phyloP scores from a whole-genome alignment of 1,284 basidiomycete species.

The Abortiporus biennis region DNA sequence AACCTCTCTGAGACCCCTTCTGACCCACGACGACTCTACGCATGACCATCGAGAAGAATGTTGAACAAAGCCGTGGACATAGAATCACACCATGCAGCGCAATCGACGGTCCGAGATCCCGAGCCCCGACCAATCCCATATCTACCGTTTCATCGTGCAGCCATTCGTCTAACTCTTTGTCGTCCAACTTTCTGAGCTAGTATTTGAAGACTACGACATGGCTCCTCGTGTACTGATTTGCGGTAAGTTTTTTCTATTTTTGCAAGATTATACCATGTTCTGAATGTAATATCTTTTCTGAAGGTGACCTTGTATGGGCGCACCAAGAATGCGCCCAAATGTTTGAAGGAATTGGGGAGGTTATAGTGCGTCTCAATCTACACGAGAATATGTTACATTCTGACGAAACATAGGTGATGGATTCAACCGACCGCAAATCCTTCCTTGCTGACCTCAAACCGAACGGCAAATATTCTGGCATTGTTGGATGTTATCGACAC shows the following conservation, averaged over 20 bases:
- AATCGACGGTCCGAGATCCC: too few relatives aligned
- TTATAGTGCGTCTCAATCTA: slow-evolving; percentile 53
- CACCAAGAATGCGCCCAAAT: slow-evolving; percentile 66
- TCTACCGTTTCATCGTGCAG: too few relatives aligned
- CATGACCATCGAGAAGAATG: too few relatives aligned
- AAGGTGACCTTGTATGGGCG: slow-evolving; percentile 76
- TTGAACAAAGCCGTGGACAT: too few relatives aligned
- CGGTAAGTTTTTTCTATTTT: slow-evolving; percentile 12
- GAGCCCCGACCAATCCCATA: too few relatives aligned
- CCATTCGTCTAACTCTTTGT: too few relatives aligned
- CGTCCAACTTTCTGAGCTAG: too few relatives aligned
- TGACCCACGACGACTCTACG: too few relatives aligned
- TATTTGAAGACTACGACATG: too few relatives aligned
- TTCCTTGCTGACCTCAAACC: slow-evolving; percentile 63
- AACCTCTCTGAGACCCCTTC: too few relatives aligned
- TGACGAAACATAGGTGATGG: slow-evolving; percentile 31
- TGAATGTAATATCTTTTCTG: neutral
- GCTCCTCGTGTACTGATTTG: slow-evolving; percentile 19
- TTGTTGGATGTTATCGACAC: slow-evolving; percentile 78
- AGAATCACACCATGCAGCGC: too few relatives aligned
- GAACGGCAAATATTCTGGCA: slow-evolving; percentile 69
- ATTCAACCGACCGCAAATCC: slow-evolving; percentile 57
- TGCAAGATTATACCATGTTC: too few relatives aligned
- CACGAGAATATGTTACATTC: neutral
- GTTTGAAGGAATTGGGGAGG: slow-evolving; percentile 63